These are phyloP conservation scores for Fragilariopsis cylindrus DNA, from an alignment of 108 stramenopile species.

Conservation along the genomic window DNA sequence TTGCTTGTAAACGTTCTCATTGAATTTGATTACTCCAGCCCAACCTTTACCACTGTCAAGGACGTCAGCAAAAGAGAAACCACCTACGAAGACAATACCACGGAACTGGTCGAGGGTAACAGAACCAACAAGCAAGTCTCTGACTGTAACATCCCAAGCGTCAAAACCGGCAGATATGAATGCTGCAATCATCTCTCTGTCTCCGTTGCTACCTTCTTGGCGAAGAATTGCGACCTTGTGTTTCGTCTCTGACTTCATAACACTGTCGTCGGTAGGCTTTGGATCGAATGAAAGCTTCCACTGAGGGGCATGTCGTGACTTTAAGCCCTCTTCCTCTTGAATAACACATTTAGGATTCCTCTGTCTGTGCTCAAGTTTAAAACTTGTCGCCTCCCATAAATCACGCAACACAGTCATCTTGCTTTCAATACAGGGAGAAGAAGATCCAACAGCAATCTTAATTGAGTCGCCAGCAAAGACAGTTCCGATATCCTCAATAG, in stretches of 20 bases:
- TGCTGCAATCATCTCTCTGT: conserved; percentile 97
- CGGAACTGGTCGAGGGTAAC: conserved; percentile 88
- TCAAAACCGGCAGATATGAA: conserved; percentile 96
- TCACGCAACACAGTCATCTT: conserved; percentile 91
- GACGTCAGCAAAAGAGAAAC: conserved; percentile 98
- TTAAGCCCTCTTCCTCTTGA: conserved; percentile 88
- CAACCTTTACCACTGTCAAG: conserved; percentile 99
- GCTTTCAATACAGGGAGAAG: conserved; percentile 67
- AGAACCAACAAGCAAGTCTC: conserved; percentile 77
- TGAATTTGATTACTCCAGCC: conserved; percentile 98
- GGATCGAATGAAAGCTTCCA: conserved; percentile 87
- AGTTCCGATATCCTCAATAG: conserved; percentile 76
- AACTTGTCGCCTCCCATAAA: conserved; percentile 99
- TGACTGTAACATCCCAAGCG: conserved; percentile 95
- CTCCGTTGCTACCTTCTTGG: conserved; percentile 99
- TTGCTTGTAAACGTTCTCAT: conserved; percentile 89
- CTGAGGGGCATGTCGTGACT: conserved; percentile 74
- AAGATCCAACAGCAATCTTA: conserved; percentile 82
- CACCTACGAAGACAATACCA: conserved; percentile 96
- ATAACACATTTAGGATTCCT: conserved; percentile 92
- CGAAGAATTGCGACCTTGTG: conserved; percentile 96
- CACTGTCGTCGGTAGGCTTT: conserved; percentile 56
- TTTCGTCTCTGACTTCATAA: conserved; percentile 67
- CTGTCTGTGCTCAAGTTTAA: conserved; percentile 93
- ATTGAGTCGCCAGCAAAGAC: conserved; percentile 77